Evolutionary conservation across 75 land plant species (phyloP).

Genomic region (Ceratopteris richardii): DNA sequence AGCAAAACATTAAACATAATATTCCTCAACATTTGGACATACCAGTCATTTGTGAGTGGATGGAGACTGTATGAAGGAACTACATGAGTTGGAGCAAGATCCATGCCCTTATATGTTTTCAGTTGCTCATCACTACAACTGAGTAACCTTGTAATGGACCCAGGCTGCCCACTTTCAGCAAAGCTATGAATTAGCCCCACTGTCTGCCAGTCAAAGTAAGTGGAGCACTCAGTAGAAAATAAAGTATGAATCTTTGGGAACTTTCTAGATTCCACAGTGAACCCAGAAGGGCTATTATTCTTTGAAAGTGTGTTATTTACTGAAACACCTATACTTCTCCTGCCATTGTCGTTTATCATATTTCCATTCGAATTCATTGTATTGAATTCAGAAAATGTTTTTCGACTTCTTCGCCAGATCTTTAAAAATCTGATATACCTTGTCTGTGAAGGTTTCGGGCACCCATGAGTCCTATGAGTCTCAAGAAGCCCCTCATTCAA

Average conservation of each 20-base stretch:
- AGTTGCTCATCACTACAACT: slow-evolving; percentile 83
- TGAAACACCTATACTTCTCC: background rate
- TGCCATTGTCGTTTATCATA: slow-evolving; percentile 25
- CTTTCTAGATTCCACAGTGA: too few relatives aligned
- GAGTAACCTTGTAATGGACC: slow-evolving; percentile 80
- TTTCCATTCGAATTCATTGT: slow-evolving; percentile 33
- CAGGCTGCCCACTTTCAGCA: slow-evolving; percentile 80
- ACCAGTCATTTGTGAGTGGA: slow-evolving; percentile 94
- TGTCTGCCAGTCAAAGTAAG: slow-evolving; percentile 98
- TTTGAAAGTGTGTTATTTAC: background rate
- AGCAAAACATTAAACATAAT: too few relatives aligned
- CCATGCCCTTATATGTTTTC: slow-evolving; percentile 63
- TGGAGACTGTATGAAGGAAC: slow-evolving; percentile 94
- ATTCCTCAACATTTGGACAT: slow-evolving; percentile 4
- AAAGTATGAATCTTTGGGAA: slow-evolving; percentile 88
- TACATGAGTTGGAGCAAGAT: slow-evolving; percentile 88
- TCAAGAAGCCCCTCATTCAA: slow-evolving; percentile 77
- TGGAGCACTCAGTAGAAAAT: slow-evolving; percentile 80
- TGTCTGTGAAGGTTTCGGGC: slow-evolving; percentile 62
- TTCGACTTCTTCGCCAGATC: background rate
- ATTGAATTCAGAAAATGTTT: too few relatives aligned
- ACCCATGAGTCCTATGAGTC: slow-evolving; percentile 63
- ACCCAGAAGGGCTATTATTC: too few relatives aligned
- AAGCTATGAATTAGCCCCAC: slow-evolving; percentile 87
- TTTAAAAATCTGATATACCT: slow-evolving; percentile 64